Evolutionary conservation across 805 yeast genomes (phyloP).

Genomic region (Zygotorulaspora chibaensis): DNA sequence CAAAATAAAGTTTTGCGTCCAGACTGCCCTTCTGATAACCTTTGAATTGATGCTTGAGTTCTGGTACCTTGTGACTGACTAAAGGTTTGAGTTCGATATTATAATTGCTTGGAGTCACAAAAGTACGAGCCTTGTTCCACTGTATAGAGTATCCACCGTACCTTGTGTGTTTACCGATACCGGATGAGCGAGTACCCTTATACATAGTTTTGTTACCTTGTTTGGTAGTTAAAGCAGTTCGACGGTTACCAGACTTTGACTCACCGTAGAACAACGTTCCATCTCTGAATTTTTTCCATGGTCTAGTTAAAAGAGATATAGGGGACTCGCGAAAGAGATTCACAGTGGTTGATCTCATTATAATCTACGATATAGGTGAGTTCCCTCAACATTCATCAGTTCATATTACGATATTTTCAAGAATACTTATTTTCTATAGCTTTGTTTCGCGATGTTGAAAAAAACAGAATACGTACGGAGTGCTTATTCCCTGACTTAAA

Average conservation of each 20-base stretch:
- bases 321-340: slow-evolving; percentile 46
- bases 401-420: no score
- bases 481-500: neutral
- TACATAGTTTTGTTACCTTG: slow-evolving; percentile 92
- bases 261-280: slow-evolving; percentile 81
- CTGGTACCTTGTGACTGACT: slow-evolving; percentile 70
- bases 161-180: slow-evolving; percentile 76
- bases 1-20: slow-evolving; percentile 68
- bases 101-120: slow-evolving; percentile 63
- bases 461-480: neutral
- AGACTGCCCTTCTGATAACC: slow-evolving; percentile 71
- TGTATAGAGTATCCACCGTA: slow-evolving; percentile 72
- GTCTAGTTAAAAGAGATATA: slow-evolving; percentile 57
- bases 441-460: neutral
- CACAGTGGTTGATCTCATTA: slow-evolving; percentile 49
- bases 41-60: slow-evolving; percentile 57
- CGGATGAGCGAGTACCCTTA: slow-evolving; percentile 95
- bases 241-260: slow-evolving; percentile 73
- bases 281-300: slow-evolving; percentile 83
- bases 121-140: slow-evolving; percentile 86
- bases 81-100: slow-evolving; percentile 60
- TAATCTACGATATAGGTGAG: neutral
- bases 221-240: slow-evolving; percentile 81
- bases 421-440: no score
- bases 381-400: no score